A percentile compares a stretch with the other conserved stretches of the same genome.
phyloP scores from a whole-genome alignment of 2,329 filamentous ascomycete genomes.

The Aspergillus sergii region DNA sequence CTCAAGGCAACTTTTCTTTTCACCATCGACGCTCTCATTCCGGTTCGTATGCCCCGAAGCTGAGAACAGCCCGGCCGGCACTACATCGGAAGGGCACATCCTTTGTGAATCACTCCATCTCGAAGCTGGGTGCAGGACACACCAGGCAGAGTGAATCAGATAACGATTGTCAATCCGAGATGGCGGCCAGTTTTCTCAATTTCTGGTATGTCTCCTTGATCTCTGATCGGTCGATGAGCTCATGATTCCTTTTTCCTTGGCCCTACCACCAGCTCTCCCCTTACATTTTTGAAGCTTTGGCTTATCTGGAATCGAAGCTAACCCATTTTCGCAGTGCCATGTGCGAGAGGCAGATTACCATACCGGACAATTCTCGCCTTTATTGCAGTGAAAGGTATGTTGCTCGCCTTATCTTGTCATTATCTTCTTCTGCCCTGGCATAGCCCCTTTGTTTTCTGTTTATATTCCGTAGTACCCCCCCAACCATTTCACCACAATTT shows the following conservation, averaged over 20 bases:
- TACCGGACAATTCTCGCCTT: slow-evolving; percentile 61
- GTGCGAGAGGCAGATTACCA: slow-evolving; percentile 67
- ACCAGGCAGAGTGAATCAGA: slow-evolving; percentile 22
- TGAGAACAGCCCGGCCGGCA: slow-evolving; percentile 33
- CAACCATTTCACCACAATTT: slow-evolving; percentile 5
- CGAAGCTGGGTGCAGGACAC: slow-evolving; percentile 36
- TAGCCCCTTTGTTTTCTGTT: slow-evolving; percentile 7
- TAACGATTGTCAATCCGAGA: slow-evolving; percentile 37
- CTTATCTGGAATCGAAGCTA: slow-evolving; percentile 29
- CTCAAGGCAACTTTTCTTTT: slow-evolving; percentile 29
- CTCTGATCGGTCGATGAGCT: not conserved
- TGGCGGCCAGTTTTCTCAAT: slow-evolving; percentile 49
- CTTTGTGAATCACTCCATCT: slow-evolving; percentile 32
- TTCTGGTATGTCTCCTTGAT: slow-evolving; percentile 43
- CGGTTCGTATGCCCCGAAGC: slow-evolving; percentile 34
- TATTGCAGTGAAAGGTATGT: slow-evolving; percentile 67
- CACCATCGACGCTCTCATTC: slow-evolving; percentile 38
- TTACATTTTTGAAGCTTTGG: slow-evolving; percentile 21
- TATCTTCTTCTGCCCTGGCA: slow-evolving; percentile 10
- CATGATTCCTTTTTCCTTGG: slow-evolving; percentile 21
- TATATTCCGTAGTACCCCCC: slow-evolving; percentile 12
- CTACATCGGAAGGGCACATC: slow-evolving; percentile 39
- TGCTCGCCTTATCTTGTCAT: slow-evolving; percentile 18
- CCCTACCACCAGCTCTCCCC: slow-evolving; percentile 16
- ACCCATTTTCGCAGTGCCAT: slow-evolving; percentile 54